phyloP scores from a whole-genome alignment of 108 stramenopile genomes.

The Pseudonitzschia multistriata region DNA sequence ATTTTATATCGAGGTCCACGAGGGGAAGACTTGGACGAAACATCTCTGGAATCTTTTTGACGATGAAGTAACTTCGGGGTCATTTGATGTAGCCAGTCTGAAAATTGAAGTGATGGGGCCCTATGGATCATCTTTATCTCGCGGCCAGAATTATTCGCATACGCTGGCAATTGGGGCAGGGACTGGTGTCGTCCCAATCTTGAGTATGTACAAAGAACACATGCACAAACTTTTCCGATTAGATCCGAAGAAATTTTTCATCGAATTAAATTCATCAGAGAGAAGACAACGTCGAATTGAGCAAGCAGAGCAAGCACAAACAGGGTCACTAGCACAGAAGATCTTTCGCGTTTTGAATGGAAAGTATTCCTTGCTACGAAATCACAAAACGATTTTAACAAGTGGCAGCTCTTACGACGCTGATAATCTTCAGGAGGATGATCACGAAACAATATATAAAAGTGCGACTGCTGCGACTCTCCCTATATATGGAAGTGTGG shows the following conservation, averaged over 20 bases:
- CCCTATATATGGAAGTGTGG: slow-evolving; percentile 29
- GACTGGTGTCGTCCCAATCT: slow-evolving; percentile 47
- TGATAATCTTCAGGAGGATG: not conserved
- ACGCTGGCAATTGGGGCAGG: slow-evolving; percentile 39
- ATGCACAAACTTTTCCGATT: slow-evolving; percentile 27
- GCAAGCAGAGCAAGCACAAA: slow-evolving; percentile 26
- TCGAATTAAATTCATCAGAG: slow-evolving; percentile 14
- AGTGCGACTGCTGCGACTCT: slow-evolving; percentile 17
- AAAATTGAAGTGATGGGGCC: slow-evolving; percentile 42
- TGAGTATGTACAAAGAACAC: slow-evolving; percentile 42
- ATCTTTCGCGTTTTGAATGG: not conserved
- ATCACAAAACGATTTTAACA: not conserved
- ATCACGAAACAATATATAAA: not conserved
- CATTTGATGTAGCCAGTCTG: not conserved
- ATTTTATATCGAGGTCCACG: slow-evolving; percentile 43
- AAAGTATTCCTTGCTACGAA: not conserved
- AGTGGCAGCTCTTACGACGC: not conserved
- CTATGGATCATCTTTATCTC: slow-evolving; percentile 43
- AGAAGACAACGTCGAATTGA: slow-evolving; percentile 4
- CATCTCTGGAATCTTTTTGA: slow-evolving; percentile 21
- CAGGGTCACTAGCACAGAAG: slow-evolving; percentile 13
- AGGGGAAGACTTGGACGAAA: slow-evolving; percentile 27
- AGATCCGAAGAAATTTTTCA: slow-evolving; percentile 26
- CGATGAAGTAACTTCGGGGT: not conserved
- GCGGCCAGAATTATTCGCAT: slow-evolving; percentile 29